Conservation (phyloP, 352 stramenopile species). For the Globisporangium spinosum region DNA sequence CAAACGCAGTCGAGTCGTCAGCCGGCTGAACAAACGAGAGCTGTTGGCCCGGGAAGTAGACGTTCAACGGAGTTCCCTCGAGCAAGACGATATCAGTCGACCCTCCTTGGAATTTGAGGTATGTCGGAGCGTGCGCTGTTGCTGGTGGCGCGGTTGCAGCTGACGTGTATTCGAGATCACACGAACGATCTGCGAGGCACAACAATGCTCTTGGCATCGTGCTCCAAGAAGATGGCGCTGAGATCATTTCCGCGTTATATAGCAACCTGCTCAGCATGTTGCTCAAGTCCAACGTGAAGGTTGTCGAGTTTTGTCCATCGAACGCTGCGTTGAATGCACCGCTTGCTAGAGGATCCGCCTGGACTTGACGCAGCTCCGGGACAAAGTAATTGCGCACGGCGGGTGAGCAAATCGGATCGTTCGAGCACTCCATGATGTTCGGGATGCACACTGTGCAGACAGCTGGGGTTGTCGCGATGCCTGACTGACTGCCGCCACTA, state of each 20-base stretch:
- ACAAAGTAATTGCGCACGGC: conserved; percentile 1
- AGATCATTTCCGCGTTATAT: neutral
- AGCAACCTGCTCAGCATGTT: neutral
- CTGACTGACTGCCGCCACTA: neutral
- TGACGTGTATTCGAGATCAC: conserved; percentile 9
- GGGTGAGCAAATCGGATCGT: conserved; percentile 3
- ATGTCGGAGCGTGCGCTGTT: neutral
- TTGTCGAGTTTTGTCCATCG: neutral
- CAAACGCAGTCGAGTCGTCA: neutral
- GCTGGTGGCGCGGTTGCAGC: neutral
- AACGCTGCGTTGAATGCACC: neutral
- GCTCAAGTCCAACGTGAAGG: neutral
- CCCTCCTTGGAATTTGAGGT: neutral
- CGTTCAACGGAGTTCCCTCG: neutral
- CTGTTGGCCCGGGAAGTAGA: neutral
- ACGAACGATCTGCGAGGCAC: conserved; percentile 3
- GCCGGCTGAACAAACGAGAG: neutral
- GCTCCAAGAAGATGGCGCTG: neutral
- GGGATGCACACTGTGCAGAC: conserved; percentile 6
- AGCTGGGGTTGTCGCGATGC: neutral
- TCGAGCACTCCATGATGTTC: neutral
- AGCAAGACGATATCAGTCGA: neutral
- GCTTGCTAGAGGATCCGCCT: neutral
- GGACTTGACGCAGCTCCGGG: neutral
- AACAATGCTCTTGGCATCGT: neutral